phyloP scores from a whole-genome alignment of 1,139 yeast species.

The Taphrina flavorubra region DNA sequence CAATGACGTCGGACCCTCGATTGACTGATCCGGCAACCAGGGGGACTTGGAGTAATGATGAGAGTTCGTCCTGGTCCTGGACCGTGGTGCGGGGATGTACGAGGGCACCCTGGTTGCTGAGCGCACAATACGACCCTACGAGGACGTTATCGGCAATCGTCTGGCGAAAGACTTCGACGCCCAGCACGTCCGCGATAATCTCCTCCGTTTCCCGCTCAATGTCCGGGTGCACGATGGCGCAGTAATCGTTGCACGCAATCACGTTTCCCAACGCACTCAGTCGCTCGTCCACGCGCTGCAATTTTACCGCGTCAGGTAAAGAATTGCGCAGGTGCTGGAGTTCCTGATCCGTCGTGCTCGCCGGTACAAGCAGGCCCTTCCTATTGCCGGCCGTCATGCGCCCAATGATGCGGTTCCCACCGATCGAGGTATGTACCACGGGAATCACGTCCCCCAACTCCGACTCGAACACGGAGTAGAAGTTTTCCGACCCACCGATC shows the following conservation, averaged over 20 bases:
- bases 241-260: slow-evolving; percentile 98
- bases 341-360: slow-evolving; percentile 99
- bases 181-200: slow-evolving; percentile 96
- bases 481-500: slow-evolving; percentile 97
- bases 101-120: slow-evolving; percentile 96
- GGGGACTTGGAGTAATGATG: slow-evolving; percentile 94
- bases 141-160: slow-evolving; percentile 97
- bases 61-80: slow-evolving; percentile 97
- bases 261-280: slow-evolving; percentile 96
- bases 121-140: slow-evolving; percentile 93
- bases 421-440: slow-evolving; percentile 94
- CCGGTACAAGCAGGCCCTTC: slow-evolving; percentile 94
- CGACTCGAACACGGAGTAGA: slow-evolving; percentile 96
- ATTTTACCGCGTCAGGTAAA: slow-evolving; percentile 92
- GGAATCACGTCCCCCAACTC: slow-evolving; percentile 96
- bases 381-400: slow-evolving; percentile 99
- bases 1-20: slow-evolving; percentile 91
- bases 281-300: slow-evolving; percentile 97
- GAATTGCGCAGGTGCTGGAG: slow-evolving; percentile 96
- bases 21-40: slow-evolving; percentile 98
- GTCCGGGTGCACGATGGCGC: slow-evolving; percentile 98
- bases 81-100: slow-evolving; percentile 97
- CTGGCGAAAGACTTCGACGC: slow-evolving; percentile 98
- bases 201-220: slow-evolving; percentile 99
- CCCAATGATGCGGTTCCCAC: slow-evolving; percentile 97